Evolutionary conservation across 257 asterid species (phyloP).

Genomic region (Fraxinus quadrangulata): DNA sequence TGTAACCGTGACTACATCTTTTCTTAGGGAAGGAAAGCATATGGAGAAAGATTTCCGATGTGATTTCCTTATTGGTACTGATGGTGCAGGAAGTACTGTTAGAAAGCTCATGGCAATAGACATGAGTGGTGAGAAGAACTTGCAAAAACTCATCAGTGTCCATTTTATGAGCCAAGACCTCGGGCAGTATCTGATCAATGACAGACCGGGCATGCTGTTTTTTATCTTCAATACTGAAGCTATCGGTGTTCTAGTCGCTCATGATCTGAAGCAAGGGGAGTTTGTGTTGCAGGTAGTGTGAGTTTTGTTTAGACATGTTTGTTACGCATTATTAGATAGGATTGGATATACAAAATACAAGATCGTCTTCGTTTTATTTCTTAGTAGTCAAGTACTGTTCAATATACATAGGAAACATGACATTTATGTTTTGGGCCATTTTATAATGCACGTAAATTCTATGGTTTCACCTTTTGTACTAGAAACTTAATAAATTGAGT

Average conservation of each 20-base stretch:
- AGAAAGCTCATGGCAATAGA: slow-evolving; percentile 71
- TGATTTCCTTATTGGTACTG: slow-evolving; percentile 76
- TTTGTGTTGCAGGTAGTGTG: slow-evolving; percentile 83
- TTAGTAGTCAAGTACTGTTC: not conserved
- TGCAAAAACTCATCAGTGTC: slow-evolving; percentile 86
- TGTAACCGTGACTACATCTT: slow-evolving; percentile 57
- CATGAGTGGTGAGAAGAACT: slow-evolving; percentile 74
- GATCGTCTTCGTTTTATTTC: not conserved
- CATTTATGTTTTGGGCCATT: not conserved
- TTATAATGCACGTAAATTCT: slow-evolving; percentile 12
- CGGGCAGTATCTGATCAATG: slow-evolving; percentile 73
- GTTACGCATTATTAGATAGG: not conserved
- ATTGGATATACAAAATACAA: not conserved
- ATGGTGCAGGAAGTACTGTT: slow-evolving; percentile 86
- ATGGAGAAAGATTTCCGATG: slow-evolving; percentile 49
- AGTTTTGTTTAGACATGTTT: not conserved
- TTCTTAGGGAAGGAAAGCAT: slow-evolving; percentile 50
- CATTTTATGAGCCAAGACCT: slow-evolving; percentile 81
- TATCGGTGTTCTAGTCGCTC: slow-evolving; percentile 94
- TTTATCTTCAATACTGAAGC: slow-evolving; percentile 81
- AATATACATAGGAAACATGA: not conserved
- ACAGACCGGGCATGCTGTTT: slow-evolving; percentile 95
- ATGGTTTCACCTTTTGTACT: not conserved
- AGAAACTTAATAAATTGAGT: slow-evolving; percentile 4
- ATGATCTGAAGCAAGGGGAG: slow-evolving; percentile 87